Evolutionary conservation across 2,329 filamentous ascomycete species (phyloP).

Genomic region (Teratosphaeria destructans): DNA sequence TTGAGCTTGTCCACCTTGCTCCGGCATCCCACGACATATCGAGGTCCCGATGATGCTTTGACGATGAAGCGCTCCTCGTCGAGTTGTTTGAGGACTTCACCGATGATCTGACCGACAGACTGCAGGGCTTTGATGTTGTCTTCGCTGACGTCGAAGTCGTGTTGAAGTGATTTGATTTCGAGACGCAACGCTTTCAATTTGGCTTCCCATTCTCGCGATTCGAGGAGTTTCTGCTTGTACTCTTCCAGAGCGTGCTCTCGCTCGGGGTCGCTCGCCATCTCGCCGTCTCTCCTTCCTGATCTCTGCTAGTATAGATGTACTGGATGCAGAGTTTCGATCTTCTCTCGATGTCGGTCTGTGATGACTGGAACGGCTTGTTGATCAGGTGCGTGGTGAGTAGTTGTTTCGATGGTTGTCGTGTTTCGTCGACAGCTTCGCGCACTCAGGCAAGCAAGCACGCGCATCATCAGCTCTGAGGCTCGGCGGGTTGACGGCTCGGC

Average conservation of each 20-base stretch:
- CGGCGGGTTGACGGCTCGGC: neutral
- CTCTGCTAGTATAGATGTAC: neutral
- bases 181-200: constrained; percentile 90
- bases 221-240: constrained; percentile 52
- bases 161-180: constrained; percentile 91
- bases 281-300: neutral
- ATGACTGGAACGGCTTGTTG: neutral
- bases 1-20: constrained; percentile 97
- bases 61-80: constrained; percentile 99
- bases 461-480: neutral
- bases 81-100: constrained; percentile 95
- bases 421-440: neutral
- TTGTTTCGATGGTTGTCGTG: neutral
- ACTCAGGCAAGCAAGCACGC: neutral
- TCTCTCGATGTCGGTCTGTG: neutral
- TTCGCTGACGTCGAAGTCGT: constrained; percentile 92
- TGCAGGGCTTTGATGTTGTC: constrained; percentile 99
- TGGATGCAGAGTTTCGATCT: neutral
- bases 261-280: constrained; percentile 35
- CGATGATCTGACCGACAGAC: constrained; percentile 98
- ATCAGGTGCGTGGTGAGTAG: neutral
- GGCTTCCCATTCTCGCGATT: constrained; percentile 96
- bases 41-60: constrained; percentile 90
- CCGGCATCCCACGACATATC: constrained; percentile 96
- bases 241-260: constrained; percentile 41